A percentile compares a stretch with the other conserved stretches of the same genome.
Conservation (phyloP, 768 basidiomycete genomes). For the Termitomyces sp. region DNA sequence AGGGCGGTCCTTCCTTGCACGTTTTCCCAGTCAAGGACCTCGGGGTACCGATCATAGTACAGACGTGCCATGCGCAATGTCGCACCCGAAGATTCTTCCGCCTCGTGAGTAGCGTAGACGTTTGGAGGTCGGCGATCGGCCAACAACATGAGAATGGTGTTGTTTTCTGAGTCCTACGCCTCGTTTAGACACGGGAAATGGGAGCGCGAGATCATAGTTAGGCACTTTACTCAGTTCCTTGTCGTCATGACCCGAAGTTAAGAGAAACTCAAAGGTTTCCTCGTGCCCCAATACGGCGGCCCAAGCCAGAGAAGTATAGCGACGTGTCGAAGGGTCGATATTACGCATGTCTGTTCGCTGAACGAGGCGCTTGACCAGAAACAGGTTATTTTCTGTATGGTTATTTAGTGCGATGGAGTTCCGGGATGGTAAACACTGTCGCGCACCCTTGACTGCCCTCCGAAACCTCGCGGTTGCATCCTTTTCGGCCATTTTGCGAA, state of each 20-base stretch:
- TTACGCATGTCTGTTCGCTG: slow-evolving; percentile 88
- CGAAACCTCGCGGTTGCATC: slow-evolving; percentile 70
- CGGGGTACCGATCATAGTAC: slow-evolving; percentile 83
- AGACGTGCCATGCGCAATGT: slow-evolving; percentile 81
- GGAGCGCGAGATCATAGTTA: not conserved
- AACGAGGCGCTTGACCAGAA: slow-evolving; percentile 84
- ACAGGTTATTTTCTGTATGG: slow-evolving; percentile 83
- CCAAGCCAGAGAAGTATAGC: slow-evolving; percentile 90
- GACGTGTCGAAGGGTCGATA: slow-evolving; percentile 67
- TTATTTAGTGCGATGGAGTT: slow-evolving; percentile 9
- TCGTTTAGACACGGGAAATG: not conserved
- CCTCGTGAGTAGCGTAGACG: slow-evolving; percentile 39
- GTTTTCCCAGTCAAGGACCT: slow-evolving; percentile 91
- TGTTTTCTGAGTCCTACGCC: slow-evolving; percentile 81
- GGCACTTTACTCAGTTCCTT: slow-evolving; percentile 82
- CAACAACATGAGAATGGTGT: slow-evolving; percentile 90
- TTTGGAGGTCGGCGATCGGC: slow-evolving; percentile 66
- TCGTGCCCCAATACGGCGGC: slow-evolving; percentile 83
- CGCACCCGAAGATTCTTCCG: slow-evolving; percentile 62
- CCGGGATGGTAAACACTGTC: not conserved
- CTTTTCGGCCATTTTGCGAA: slow-evolving; percentile 66
- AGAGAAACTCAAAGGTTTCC: slow-evolving; percentile 89
- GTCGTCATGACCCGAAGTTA: slow-evolving; percentile 86
- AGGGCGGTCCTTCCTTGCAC: slow-evolving; percentile 84
- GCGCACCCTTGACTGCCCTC: slow-evolving; percentile 71